A percentile compares a stretch with the other conserved stretches of the same genome.
phyloP scores from a whole-genome alignment of 345 rosid genomes.

The Reutealis trisperma region DNA sequence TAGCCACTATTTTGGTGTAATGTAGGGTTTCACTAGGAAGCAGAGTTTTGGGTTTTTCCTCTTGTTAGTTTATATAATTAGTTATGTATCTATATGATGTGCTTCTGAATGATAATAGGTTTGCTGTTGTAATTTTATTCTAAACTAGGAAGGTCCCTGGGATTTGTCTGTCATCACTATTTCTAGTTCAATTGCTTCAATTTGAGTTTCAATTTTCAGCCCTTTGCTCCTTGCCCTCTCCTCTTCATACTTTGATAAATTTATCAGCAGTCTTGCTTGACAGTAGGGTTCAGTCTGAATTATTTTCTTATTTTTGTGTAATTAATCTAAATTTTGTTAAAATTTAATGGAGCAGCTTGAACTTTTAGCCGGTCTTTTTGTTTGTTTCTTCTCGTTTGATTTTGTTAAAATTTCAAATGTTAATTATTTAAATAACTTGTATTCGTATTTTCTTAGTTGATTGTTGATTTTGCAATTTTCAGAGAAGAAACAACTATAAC shows the following conservation, averaged over 20 bases:
- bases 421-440: not conserved
- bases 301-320: not conserved
- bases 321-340: not conserved
- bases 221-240: not conserved
- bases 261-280: too few relatives aligned
- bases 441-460: not conserved
- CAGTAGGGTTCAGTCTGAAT: not conserved
- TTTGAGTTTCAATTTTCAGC: not conserved
- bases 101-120: not conserved
- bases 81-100: not conserved
- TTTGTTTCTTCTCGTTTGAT: not conserved
- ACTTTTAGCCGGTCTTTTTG: not conserved
- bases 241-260: too few relatives aligned
- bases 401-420: not conserved
- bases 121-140: not conserved
- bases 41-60: constrained; percentile 4
- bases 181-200: not conserved
- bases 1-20: not conserved
- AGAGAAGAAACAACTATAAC: constrained; percentile 61
- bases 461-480: constrained; percentile 21
- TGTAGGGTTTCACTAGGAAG: not conserved
- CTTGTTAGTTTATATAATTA: not conserved
- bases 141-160: not conserved
- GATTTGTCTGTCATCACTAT: not conserved
- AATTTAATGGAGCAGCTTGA: not conserved